Evolutionary conservation across 306 rosid species (phyloP).

Genomic region (Cotoneaster glaucophyllus): DNA sequence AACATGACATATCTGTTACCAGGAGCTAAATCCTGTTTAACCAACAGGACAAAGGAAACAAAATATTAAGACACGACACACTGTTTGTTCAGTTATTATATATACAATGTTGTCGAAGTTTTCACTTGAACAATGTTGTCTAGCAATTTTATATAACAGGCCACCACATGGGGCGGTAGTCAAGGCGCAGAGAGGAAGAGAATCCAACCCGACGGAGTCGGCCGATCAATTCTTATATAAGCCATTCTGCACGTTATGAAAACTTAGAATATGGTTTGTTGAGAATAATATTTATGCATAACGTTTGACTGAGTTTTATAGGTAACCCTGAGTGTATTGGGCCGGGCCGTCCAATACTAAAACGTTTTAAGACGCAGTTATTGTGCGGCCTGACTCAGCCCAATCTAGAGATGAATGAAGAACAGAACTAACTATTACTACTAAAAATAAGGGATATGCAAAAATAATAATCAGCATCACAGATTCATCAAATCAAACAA

Average conservation of each 20-base stretch:
- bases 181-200: neutral
- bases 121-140: neutral
- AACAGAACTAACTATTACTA: neutral
- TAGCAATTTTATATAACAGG: neutral
- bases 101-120: neutral
- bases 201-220: neutral
- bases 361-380: neutral
- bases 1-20: too few species aligned
- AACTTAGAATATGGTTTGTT: neutral
- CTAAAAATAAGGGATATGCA: neutral
- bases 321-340: neutral
- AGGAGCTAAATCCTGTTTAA: too few species aligned
- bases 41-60: too few species aligned
- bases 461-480: neutral
- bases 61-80: too few species aligned
- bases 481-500: constrained; percentile 28
- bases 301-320: neutral
- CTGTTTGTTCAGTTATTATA: neutral
- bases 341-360: neutral
- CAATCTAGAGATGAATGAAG: neutral
- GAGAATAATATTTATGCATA: neutral
- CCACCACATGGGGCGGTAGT: constrained; percentile 3
- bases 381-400: neutral
- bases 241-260: neutral
- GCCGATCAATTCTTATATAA: neutral